Conservation (phyloP, 768 basidiomycete genomes). For the Gloeopeniophorella convolvens region DNA sequence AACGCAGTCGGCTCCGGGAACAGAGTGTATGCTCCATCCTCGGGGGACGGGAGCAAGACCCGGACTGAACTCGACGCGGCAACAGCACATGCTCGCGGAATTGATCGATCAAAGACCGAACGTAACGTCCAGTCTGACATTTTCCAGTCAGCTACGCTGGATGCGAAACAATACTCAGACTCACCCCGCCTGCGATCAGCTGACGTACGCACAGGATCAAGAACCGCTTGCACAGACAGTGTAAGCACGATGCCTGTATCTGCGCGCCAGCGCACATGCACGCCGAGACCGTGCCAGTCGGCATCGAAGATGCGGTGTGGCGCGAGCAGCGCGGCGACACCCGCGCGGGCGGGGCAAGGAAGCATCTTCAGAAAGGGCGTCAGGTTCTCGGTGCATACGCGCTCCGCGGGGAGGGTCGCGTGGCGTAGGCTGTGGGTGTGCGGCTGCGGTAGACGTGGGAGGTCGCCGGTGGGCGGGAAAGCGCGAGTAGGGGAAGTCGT, state of each 20-base stretch:
- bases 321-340: constrained; percentile 76
- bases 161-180: constrained; percentile 8
- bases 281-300: constrained; percentile 84
- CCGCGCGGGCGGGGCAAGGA: constrained; percentile 86
- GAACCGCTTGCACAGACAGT: constrained; percentile 68
- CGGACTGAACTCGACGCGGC: constrained; percentile 52
- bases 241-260: constrained; percentile 51
- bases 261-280: constrained; percentile 63
- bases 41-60: constrained; percentile 39
- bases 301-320: constrained; percentile 84
- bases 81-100: constrained; percentile 64
- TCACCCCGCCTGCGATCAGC: constrained; percentile 50
- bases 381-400: constrained; percentile 96
- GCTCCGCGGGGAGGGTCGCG: constrained; percentile 72
- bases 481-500: constrained; percentile 61
- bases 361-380: constrained; percentile 94
- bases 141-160: constrained; percentile 13
- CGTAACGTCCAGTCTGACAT: constrained; percentile 66
- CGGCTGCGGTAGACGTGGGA: constrained; percentile 40
- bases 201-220: constrained; percentile 63
- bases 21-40: constrained; percentile 38
- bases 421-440: constrained; percentile 54
- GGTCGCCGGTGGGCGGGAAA: constrained; percentile 55
- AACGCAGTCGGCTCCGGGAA: constrained; percentile 43
- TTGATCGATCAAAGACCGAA: constrained; percentile 58